These are phyloP conservation scores for Exophiala spinifera DNA, from an alignment of 2,329 filamentous ascomycete genomes.

Conservation along the genomic window DNA sequence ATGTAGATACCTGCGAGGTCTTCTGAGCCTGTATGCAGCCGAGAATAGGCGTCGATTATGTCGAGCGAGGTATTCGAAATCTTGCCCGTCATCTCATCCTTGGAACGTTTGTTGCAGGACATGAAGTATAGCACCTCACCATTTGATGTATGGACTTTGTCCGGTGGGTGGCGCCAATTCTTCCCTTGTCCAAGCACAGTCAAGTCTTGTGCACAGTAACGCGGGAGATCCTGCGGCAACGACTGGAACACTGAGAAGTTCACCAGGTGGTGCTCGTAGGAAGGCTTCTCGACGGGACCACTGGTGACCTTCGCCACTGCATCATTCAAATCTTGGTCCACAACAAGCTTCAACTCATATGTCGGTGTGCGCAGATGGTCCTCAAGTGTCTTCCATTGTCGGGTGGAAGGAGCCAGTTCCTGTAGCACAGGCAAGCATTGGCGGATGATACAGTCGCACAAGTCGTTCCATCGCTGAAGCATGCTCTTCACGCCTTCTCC, in stretches of 20 bases:
- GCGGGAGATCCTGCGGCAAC: not conserved
- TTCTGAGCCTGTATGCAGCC: not conserved
- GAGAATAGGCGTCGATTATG: constrained; percentile 6
- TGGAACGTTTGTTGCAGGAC: constrained; percentile 1
- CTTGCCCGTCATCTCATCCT: not conserved
- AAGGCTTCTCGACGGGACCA: not conserved
- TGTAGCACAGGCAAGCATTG: constrained; percentile 8
- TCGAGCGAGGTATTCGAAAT: constrained; percentile 5
- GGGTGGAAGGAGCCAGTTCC: constrained; percentile 4
- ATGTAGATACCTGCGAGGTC: not conserved
- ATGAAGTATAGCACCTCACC: constrained; percentile 2
- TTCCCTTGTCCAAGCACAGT: constrained; percentile 5
- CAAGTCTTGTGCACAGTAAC: not conserved
- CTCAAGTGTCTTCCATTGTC: constrained; percentile 8
- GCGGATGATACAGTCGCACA: constrained; percentile 12
- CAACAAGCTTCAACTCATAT: constrained; percentile 12
- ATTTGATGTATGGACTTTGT: constrained; percentile 1
- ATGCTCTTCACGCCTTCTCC: not conserved
- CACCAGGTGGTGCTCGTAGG: constrained; percentile 11
- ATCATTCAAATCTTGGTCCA: not conserved
- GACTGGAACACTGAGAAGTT: not conserved
- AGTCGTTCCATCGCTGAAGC: constrained; percentile 3
- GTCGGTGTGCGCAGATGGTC: constrained; percentile 10
- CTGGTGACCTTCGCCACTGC: constrained; percentile 5
- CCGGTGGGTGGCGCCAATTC: constrained; percentile 7